phyloP scores from a whole-genome alignment of 78 protist genomes.

The Guillardia theta region DNA sequence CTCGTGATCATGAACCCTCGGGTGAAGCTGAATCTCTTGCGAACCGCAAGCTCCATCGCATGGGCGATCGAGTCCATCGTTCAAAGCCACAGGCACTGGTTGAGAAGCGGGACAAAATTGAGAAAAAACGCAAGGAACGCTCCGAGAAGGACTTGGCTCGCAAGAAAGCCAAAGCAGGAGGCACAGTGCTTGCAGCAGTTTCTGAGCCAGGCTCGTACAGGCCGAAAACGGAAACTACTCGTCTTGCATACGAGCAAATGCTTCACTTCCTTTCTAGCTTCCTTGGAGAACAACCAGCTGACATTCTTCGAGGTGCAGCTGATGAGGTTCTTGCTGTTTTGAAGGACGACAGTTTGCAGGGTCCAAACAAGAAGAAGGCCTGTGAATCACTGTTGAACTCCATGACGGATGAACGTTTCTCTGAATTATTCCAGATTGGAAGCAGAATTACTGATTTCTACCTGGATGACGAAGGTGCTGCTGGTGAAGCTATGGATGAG shows the following conservation, averaged over 20 bases:
- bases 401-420: constrained; percentile 56
- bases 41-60: constrained; percentile 33
- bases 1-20: constrained; percentile 67
- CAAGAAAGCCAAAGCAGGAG: constrained; percentile 51
- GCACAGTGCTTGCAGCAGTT: constrained; percentile 53
- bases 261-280: constrained; percentile 49
- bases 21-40: constrained; percentile 77
- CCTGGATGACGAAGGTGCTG: not conserved
- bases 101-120: constrained; percentile 19
- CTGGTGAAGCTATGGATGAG: constrained; percentile 65
- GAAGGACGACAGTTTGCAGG: constrained; percentile 63
- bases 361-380: constrained; percentile 47
- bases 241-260: constrained; percentile 64
- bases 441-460: constrained; percentile 74
- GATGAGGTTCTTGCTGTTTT: constrained; percentile 86
- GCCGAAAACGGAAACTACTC: constrained; percentile 77
- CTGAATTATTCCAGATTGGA: constrained; percentile 61
- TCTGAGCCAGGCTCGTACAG: constrained; percentile 62
- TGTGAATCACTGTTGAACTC: constrained; percentile 43
- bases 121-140: constrained; percentile 44
- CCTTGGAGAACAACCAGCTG: constrained; percentile 77
- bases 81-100: constrained; percentile 42
- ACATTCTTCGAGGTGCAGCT: constrained; percentile 81
- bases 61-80: constrained; percentile 64
- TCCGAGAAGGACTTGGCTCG: not conserved